These are phyloP conservation scores for Saksenaea vasiformis DNA, from an alignment of 371 early-diverging fungal species.

Conservation along the genomic window DNA sequence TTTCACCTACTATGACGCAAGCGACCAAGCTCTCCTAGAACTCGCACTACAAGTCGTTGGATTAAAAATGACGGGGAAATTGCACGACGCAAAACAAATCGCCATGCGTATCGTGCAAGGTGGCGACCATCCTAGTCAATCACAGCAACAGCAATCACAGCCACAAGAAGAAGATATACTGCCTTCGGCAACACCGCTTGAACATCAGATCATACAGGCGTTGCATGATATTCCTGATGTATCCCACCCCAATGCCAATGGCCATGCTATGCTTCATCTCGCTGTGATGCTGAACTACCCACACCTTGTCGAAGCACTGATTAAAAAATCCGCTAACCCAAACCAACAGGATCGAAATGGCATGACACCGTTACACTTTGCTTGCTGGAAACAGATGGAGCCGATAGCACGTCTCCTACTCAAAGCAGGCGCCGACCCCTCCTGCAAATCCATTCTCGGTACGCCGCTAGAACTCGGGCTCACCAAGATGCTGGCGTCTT, in stretches of 20 bases:
- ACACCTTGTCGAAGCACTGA: constrained; percentile 15
- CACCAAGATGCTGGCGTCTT: neutral
- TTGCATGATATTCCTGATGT: constrained; percentile 14
- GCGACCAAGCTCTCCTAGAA: constrained; percentile 80
- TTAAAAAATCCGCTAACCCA: constrained; percentile 14
- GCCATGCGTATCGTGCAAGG: constrained; percentile 72
- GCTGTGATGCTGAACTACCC: constrained; percentile 25
- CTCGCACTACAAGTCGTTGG: constrained; percentile 84
- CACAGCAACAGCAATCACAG: neutral
- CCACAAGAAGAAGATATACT: neutral
- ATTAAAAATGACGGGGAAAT: constrained; percentile 74
- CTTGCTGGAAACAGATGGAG: constrained; percentile 19
- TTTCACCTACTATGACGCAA: constrained; percentile 71
- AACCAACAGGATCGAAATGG: constrained; percentile 30
- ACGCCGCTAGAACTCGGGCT: constrained; percentile 5
- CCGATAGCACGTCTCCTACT: constrained; percentile 51
- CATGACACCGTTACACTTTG: constrained; percentile 39
- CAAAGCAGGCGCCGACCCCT: constrained; percentile 69
- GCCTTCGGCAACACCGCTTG: neutral
- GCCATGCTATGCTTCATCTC: constrained; percentile 43
- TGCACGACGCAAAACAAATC: constrained; percentile 67
- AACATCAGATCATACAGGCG: constrained; percentile 15
- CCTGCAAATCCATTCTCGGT: neutral
- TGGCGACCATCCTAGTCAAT: neutral
- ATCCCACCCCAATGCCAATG: constrained; percentile 17